A percentile compares a stretch with the other conserved stretches of the same genome.
Evolutionary conservation across 2,329 filamentous ascomycete genomes (phyloP).

Genomic region (Claviceps sorghi): DNA sequence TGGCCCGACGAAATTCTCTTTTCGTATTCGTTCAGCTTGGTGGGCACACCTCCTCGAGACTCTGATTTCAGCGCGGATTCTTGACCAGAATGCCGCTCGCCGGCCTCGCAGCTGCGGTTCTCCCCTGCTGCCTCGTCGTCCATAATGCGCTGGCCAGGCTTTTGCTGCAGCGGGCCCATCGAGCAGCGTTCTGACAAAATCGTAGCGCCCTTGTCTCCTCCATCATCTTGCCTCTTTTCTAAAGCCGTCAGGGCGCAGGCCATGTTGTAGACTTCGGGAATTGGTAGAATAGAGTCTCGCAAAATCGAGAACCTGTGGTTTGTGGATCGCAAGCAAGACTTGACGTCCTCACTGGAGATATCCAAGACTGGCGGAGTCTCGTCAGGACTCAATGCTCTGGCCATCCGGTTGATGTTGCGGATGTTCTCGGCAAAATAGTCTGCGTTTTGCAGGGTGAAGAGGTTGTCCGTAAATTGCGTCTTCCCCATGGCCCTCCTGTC

Average conservation of each 20-base stretch:
- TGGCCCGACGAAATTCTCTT: constrained; percentile 70
- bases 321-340: constrained; percentile 14
- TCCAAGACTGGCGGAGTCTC: constrained; percentile 2
- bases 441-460: constrained; percentile 16
- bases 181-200: constrained; percentile 18
- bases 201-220: constrained; percentile 7
- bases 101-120: constrained; percentile 8
- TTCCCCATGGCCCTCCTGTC: constrained; percentile 6
- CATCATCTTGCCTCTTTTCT: constrained; percentile 9
- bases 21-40: constrained; percentile 59
- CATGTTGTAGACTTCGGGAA: constrained; percentile 25
- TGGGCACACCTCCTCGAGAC: constrained; percentile 8
- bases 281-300: constrained; percentile 21
- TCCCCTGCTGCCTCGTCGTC: constrained; percentile 17
- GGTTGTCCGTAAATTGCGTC: background rate
- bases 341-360: constrained; percentile 12
- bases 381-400: constrained; percentile 22
- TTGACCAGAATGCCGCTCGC: constrained; percentile 14
- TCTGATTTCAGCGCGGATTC: constrained; percentile 16
- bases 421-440: constrained; percentile 32
- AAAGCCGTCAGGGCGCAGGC: constrained; percentile 18
- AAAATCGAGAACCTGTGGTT: constrained; percentile 16
- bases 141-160: constrained; percentile 16
- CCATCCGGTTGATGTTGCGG: constrained; percentile 31
- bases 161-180: constrained; percentile 19